These are phyloP conservation scores for Aspergillus alliaceus DNA, from an alignment of 2,329 filamentous ascomycete genomes.

Conservation along the genomic window DNA sequence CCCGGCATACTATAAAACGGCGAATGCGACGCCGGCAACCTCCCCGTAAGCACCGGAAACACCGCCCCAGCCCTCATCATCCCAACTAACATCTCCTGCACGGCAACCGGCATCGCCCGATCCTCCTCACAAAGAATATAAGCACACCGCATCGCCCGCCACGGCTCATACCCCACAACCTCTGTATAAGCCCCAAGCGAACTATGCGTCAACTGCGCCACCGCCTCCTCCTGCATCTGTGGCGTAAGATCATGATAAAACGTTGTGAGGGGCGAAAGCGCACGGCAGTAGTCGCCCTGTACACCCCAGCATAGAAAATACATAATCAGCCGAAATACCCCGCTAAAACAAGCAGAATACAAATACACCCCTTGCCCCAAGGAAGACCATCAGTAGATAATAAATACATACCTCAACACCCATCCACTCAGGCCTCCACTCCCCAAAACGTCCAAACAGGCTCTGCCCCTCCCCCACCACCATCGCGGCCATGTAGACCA, in stretches of 20 bases:
- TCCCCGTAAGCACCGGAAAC: conserved; percentile 9
- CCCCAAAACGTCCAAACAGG: conserved; percentile 29
- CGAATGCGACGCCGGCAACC: conserved; percentile 37
- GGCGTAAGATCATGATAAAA: conserved; percentile 33
- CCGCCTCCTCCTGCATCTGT: conserved; percentile 24
- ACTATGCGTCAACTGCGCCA: conserved; percentile 22
- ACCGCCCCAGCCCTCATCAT: not conserved
- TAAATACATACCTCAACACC: conserved; percentile 20
- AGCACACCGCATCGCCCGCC: conserved; percentile 33
- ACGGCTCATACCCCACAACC: conserved; percentile 29
- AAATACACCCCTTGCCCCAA: not conserved
- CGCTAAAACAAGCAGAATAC: not conserved
- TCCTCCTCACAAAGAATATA: conserved; percentile 42
- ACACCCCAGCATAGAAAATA: not conserved
- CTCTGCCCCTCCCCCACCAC: conserved; percentile 35
- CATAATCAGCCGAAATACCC: not conserved
- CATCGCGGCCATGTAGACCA: conserved; percentile 38
- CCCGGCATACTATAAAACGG: conserved; percentile 43
- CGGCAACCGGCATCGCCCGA: conserved; percentile 26
- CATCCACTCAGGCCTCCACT: conserved; percentile 20
- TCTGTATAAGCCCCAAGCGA: conserved; percentile 27
- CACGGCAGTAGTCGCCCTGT: conserved; percentile 20
- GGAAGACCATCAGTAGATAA: not conserved
- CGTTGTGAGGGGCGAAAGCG: conserved; percentile 6
- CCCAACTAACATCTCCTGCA: conserved; percentile 32